Conservation (phyloP, 192 early-diverging fungal species). For the Coemansia sp. region DNA sequence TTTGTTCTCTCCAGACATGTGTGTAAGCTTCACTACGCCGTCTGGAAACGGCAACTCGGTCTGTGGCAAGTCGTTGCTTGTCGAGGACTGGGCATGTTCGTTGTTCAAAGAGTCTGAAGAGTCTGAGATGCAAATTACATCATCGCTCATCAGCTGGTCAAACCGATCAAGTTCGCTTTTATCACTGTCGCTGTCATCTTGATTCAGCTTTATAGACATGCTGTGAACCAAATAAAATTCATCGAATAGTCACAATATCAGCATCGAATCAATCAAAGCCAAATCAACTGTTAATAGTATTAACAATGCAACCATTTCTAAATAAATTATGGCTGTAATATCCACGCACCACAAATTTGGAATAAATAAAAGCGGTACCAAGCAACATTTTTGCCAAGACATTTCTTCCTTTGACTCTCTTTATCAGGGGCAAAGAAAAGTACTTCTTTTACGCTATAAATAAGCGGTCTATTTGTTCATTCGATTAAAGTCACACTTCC, state of each 20-base stretch:
- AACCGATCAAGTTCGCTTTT: constrained; percentile 21
- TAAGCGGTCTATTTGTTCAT: neutral
- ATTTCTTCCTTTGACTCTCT: neutral
- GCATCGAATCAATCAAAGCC: neutral
- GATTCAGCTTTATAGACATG: neutral
- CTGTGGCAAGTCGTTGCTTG: neutral
- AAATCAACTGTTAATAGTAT: neutral
- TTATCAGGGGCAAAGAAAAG: neutral
- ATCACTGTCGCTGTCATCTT: neutral
- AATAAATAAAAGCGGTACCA: neutral
- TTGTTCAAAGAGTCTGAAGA: constrained; percentile 4
- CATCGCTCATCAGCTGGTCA: constrained; percentile 20
- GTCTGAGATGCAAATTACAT: constrained; percentile 26
- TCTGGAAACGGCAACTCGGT: constrained; percentile 20
- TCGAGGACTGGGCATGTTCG: neutral
- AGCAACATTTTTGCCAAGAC: neutral
- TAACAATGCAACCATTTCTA: neutral
- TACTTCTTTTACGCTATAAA: neutral
- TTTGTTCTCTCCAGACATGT: constrained; percentile 8
- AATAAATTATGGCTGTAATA: neutral
- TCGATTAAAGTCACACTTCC: neutral
- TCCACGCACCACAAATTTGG: neutral
- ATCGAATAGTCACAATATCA: neutral
- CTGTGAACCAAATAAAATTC: neutral
- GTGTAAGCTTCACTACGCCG: constrained; percentile 20